Evolutionary conservation across 805 yeast species (phyloP), one percentile per base, ranked within the genome.

Genomic region (Blastobotrys chiropterorum): DNA sequence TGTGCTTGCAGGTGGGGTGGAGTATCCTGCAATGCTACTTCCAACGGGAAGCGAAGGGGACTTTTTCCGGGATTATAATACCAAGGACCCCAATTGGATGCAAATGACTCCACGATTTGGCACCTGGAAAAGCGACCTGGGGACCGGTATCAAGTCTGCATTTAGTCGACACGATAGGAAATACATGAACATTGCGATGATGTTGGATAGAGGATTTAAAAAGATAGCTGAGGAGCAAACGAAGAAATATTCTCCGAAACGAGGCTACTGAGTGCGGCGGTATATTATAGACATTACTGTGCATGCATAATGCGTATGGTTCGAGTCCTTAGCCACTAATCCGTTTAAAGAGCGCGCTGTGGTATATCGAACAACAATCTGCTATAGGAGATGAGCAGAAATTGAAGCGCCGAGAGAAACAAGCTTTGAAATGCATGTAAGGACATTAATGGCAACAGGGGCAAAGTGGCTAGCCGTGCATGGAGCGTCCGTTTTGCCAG

Each of bases 1-100:
- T 19, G 40, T 46, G 2, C 5, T 11, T 38, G 16, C 38, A 3
- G 48, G 17, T 5, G 43, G 22, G 19, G n/a, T 14, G 3, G 17
- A 17, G 21, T 38, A 34, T 16, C 43, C 22, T 2, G 48, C 48
- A 13, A 34, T 13, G 38, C 17, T 46, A 7, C 19, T 34, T n/a
- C 41, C 48, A 2, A 38, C 42, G 14, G 48, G 48, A 5, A 46
- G 30, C 4, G 48, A 46, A 20, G 42, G 26, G 17, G 48, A 46
- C 17, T 38, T 46, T 16, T 46, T 19, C 48, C 14, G 48, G 6
- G 48, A 46, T 26, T 21, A 46, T 17, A n/a, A 46, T 20, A 38
- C 42, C 30, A 17, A 20, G 19, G 19, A 46, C 19, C 13, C 47
- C 14, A 13, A 20, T 3, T 15, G 19, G 26, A 30, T 15, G 14